phyloP scores from a whole-genome alignment of 108 stramenopile genomes.

The Stephanodiscus triporus region DNA sequence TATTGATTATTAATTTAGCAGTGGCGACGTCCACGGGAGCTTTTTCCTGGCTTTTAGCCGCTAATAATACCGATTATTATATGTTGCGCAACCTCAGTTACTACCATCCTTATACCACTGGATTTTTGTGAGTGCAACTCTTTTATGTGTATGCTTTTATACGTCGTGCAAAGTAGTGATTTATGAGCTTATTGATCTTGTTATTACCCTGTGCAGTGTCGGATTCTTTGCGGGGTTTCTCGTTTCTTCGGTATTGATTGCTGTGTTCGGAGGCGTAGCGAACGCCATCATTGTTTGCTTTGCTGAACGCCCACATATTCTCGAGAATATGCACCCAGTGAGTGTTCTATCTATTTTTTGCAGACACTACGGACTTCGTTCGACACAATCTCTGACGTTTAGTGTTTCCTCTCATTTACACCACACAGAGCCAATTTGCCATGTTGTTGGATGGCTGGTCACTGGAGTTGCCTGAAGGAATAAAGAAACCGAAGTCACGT shows the following conservation, averaged over 20 bases:
- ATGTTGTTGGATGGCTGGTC: background rate
- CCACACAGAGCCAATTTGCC: background rate
- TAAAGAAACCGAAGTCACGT: background rate
- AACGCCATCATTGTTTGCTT: slow-evolving; percentile 7
- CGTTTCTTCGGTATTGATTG: background rate
- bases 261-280: background rate
- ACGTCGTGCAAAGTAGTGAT: background rate
- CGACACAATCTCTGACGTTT: background rate
- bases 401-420: background rate
- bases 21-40: background rate
- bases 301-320: background rate
- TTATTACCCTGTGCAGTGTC: background rate
- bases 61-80: background rate
- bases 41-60: background rate
- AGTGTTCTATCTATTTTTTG: background rate
- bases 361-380: background rate
- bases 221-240: background rate
- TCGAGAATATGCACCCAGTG: background rate
- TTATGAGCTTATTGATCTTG: background rate
- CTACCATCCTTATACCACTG: background rate
- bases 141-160: background rate
- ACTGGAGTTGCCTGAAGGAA: background rate
- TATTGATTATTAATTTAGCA: slow-evolving; percentile 2
- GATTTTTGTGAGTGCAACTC: background rate
- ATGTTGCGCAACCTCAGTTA: background rate